These are phyloP conservation scores for Saccharomycopsis malanga DNA, from an alignment of 805 yeast species.

Conservation along the genomic window DNA sequence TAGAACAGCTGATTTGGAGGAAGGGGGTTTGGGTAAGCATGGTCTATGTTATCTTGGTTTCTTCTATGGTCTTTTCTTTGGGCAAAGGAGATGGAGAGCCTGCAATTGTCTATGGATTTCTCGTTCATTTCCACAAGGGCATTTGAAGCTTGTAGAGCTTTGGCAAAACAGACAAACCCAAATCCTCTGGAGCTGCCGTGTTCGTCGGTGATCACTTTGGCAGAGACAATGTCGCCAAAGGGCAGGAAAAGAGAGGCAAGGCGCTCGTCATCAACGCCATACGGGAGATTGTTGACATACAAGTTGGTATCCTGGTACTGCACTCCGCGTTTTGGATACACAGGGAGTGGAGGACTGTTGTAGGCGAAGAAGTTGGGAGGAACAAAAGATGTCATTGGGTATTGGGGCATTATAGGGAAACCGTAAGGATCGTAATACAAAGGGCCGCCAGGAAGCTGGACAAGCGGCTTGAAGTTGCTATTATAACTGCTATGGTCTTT, in stretches of 20 bases:
- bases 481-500: not conserved
- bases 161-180: slow-evolving; percentile 72
- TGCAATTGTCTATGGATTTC: slow-evolving; percentile 43
- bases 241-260: slow-evolving; percentile 35
- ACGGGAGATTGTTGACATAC: slow-evolving; percentile 60
- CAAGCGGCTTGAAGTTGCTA: not conserved
- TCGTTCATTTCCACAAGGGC: slow-evolving; percentile 64
- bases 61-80: slow-evolving; percentile 30
- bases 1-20: not conserved
- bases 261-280: slow-evolving; percentile 48
- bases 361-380: not conserved
- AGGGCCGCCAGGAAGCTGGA: not conserved
- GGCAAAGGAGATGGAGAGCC: slow-evolving; percentile 66
- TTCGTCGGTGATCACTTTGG: slow-evolving; percentile 47
- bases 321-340: slow-evolving; percentile 23
- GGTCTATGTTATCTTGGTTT: not conserved
- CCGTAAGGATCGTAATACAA: not conserved
- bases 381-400: too few relatives aligned
- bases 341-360: not conserved
- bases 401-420: too few relatives aligned
- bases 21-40: too few relatives aligned
- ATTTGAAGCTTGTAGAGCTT: slow-evolving; percentile 56
- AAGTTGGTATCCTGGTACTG: slow-evolving; percentile 62
- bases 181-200: slow-evolving; percentile 58
- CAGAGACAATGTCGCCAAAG: slow-evolving; percentile 48